Percentiles rank a stretch among this genome's conserved stretches.
Evolutionary conservation across 352 stramenopile species (phyloP).

Genomic region (Globisporangium acanthophoron): DNA sequence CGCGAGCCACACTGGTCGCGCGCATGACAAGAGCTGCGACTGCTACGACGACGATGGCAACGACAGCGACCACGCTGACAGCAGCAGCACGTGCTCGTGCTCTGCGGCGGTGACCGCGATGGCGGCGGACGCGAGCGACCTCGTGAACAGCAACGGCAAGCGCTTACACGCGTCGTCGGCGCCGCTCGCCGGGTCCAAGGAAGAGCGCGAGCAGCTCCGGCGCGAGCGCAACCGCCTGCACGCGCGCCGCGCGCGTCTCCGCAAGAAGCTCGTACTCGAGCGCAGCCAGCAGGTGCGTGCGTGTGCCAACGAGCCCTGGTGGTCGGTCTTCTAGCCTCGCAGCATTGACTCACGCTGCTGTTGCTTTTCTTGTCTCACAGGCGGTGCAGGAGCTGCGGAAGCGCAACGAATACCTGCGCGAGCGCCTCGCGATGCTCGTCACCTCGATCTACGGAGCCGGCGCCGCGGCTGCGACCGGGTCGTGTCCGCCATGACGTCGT

Average conservation of each 20-base stretch:
- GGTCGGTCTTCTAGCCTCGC: not conserved
- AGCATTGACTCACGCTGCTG: not conserved
- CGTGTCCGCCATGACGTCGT: not conserved
- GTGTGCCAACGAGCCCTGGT: too few relatives aligned
- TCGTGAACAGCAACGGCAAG: conserved; percentile 33
- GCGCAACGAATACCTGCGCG: conserved; percentile 60
- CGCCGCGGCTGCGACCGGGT: not conserved
- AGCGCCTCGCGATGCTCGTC: conserved; percentile 47
- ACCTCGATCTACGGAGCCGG: conserved; percentile 55
- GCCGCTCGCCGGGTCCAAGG: conserved; percentile 45
- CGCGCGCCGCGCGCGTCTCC: conserved; percentile 59
- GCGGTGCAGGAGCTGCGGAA: conserved; percentile 53
- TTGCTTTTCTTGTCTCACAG: conserved; percentile 14
- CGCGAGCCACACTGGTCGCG: not conserved
- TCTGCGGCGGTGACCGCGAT: not conserved
- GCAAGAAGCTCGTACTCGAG: conserved; percentile 80
- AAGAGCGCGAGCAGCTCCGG: conserved; percentile 64
- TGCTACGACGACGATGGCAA: conserved; percentile 26
- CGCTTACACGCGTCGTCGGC: conserved; percentile 22
- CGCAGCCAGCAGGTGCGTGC: conserved; percentile 57
- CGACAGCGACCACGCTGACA: conserved; percentile 13
- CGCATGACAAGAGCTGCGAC: conserved; percentile 41
- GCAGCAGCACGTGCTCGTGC: conserved; percentile 15
- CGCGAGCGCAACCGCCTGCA: conserved; percentile 74
- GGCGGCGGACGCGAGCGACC: conserved; percentile 13